phyloP scores from a whole-genome alignment of 352 stramenopile species.

The Pythium monospermum region DNA sequence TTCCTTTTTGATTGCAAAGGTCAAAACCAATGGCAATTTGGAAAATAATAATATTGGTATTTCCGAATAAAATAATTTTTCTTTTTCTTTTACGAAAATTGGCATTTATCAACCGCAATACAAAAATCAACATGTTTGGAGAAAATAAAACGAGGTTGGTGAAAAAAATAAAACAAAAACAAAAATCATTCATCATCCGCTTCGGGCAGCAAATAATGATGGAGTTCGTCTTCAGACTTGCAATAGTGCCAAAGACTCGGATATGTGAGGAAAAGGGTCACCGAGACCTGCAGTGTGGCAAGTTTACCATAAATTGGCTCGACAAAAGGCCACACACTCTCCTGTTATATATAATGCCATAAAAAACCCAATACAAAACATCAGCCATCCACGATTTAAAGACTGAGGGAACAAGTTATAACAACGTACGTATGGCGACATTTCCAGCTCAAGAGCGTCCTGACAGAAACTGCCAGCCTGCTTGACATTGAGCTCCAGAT shows the following conservation, averaged over 20 bases:
- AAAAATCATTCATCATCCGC: constrained; percentile 56
- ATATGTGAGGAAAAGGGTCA: constrained; percentile 60
- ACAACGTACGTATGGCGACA: constrained; percentile 56
- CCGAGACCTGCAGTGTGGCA: constrained; percentile 49
- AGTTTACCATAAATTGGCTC: constrained; percentile 75
- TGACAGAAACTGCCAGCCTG: constrained; percentile 77
- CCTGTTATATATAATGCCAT: constrained; percentile 24
- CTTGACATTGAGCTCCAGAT: constrained; percentile 78
- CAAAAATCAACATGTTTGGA: too few species aligned
- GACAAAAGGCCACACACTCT: constrained; percentile 79
- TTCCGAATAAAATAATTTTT: too few species aligned
- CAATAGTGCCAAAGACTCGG: constrained; percentile 82
- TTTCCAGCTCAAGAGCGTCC: constrained; percentile 75
- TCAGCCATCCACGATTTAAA: neutral
- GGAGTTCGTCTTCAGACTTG: constrained; percentile 71
- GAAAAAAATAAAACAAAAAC: too few species aligned
- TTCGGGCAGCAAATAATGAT: constrained; percentile 73
- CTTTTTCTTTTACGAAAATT: too few species aligned
- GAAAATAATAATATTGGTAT: too few species aligned
- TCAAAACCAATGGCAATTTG: too few species aligned
- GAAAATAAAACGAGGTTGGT: too few species aligned
- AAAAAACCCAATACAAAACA: constrained; percentile 3
- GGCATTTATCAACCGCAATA: too few species aligned
- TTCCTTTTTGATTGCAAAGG: neutral
- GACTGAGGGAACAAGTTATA: too few species aligned